Conservation (phyloP, 1,284 basidiomycete genomes). For the Schizopora paradoxa region DNA sequence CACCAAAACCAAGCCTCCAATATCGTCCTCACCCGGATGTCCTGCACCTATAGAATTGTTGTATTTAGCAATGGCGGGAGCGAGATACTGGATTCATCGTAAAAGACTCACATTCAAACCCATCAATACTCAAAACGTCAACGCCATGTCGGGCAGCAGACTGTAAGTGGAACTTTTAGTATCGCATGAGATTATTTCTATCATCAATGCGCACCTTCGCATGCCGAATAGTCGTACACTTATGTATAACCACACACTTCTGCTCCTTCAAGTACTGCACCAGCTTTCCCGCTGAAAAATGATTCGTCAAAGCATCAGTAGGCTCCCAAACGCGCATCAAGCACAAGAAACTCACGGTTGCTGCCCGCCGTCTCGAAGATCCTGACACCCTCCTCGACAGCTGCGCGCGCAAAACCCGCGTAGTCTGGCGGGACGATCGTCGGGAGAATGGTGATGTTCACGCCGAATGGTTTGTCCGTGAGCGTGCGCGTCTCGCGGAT, state of each 20-base stretch:
- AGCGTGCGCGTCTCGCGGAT: constrained; percentile 73
- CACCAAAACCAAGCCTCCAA: constrained; percentile 86
- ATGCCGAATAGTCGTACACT: constrained; percentile 86
- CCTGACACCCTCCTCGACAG: constrained; percentile 83
- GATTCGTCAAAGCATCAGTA: not conserved
- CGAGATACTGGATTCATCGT: too few relatives aligned
- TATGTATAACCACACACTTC: constrained; percentile 81
- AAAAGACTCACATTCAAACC: constrained; percentile 84
- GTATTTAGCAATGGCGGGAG: constrained; percentile 1
- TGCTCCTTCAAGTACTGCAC: constrained; percentile 79
- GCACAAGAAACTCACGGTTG: constrained; percentile 52
- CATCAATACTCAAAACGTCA: constrained; percentile 84
- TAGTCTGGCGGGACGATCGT: constrained; percentile 92
- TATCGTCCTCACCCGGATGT: constrained; percentile 93
- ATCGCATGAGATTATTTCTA: constrained; percentile 1
- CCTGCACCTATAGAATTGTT: constrained; percentile 61
- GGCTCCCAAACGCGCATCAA: not conserved
- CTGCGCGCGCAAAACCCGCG: constrained; percentile 72
- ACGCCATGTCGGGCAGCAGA: constrained; percentile 77
- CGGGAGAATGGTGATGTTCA: constrained; percentile 89
- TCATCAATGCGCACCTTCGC: constrained; percentile 57
- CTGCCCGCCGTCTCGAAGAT: constrained; percentile 95
- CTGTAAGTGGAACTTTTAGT: constrained; percentile 27
- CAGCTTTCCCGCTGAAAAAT: constrained; percentile 62
- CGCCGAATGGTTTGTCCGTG: constrained; percentile 79